phyloP scores from a whole-genome alignment of 2,329 filamentous ascomycete species.

The Bipolaris cookei region DNA sequence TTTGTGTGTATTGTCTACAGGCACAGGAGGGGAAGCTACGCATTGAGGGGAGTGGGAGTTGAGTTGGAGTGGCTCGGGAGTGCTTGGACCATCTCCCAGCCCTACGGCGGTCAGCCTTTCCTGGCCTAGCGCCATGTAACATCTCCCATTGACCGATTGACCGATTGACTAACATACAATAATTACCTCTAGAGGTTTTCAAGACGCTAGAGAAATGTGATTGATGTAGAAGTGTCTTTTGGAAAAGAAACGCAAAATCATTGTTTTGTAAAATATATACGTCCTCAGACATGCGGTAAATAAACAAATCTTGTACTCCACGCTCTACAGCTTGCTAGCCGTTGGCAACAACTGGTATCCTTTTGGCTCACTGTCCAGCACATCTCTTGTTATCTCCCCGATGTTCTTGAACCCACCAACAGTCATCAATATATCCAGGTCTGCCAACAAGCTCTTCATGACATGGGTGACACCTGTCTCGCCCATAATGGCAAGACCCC shows the following conservation, averaged over 20 bases:
- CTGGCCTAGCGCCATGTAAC: constrained; percentile 7
- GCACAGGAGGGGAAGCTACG: constrained; percentile 8
- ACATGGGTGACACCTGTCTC: constrained; percentile 67
- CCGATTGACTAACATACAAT: background rate
- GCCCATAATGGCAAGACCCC: constrained; percentile 65
- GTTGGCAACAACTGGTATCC: constrained; percentile 31
- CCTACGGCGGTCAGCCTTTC: constrained; percentile 20
- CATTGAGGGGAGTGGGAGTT: constrained; percentile 12
- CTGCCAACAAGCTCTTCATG: constrained; percentile 65
- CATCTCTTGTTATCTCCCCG: constrained; percentile 57
- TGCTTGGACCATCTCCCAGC: constrained; percentile 19
- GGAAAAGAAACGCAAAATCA: background rate
- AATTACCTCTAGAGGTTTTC: background rate
- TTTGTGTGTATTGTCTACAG: constrained; percentile 9
- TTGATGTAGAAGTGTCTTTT: background rate
- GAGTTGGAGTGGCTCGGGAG: constrained; percentile 19
- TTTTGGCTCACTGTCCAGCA: constrained; percentile 37
- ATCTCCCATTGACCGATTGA: background rate
- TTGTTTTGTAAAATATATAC: background rate
- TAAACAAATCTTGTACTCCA: background rate
- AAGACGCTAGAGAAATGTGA: background rate
- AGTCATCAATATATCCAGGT: constrained; percentile 68
- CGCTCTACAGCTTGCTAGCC: constrained; percentile 32
- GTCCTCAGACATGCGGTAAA: background rate
- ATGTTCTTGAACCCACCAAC: constrained; percentile 63